These are phyloP conservation scores for Pythium biforme DNA, from an alignment of 352 stramenopile species.

Conservation along the genomic window DNA sequence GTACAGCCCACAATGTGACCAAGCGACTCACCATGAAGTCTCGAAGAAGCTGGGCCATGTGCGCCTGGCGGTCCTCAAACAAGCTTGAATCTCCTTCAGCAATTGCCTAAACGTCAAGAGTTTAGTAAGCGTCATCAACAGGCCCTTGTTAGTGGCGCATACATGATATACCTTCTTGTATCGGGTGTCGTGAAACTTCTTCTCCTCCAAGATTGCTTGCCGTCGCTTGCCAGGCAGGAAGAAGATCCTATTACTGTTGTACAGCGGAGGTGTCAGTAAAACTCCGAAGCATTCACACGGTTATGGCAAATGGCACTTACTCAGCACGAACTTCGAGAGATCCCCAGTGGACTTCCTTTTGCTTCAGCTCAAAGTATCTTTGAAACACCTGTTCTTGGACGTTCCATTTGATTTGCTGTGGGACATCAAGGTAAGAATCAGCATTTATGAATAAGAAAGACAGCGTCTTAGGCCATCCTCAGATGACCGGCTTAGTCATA, in stretches of 20 bases:
- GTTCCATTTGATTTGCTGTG: conserved; percentile 62
- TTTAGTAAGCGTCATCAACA: background rate
- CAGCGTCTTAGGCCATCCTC: conserved; percentile 7
- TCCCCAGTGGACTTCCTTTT: conserved; percentile 59
- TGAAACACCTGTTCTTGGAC: conserved; percentile 67
- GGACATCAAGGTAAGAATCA: background rate
- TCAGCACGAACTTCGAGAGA: conserved; percentile 50
- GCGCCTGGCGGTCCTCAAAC: conserved; percentile 42
- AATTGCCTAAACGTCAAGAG: conserved; percentile 12
- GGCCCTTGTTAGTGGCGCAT: no score
- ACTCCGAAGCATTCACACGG: background rate
- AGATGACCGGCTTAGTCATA: background rate
- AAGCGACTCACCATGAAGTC: conserved; percentile 54
- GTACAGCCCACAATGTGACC: background rate
- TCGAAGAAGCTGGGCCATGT: conserved; percentile 52
- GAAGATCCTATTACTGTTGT: conserved; percentile 43
- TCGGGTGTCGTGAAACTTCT: conserved; percentile 66
- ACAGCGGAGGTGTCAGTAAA: conserved; percentile 1
- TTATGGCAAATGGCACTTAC: conserved; percentile 22
- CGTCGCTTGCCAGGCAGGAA: conserved; percentile 62
- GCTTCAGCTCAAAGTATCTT: conserved; percentile 52
- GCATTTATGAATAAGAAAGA: conserved; percentile 1
- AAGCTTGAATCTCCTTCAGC: conserved; percentile 43
- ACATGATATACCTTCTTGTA: conserved; percentile 37
- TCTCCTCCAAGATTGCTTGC: conserved; percentile 65